phyloP scores from a whole-genome alignment of 352 stramenopile genomes.

The Phytophthora sp. region DNA sequence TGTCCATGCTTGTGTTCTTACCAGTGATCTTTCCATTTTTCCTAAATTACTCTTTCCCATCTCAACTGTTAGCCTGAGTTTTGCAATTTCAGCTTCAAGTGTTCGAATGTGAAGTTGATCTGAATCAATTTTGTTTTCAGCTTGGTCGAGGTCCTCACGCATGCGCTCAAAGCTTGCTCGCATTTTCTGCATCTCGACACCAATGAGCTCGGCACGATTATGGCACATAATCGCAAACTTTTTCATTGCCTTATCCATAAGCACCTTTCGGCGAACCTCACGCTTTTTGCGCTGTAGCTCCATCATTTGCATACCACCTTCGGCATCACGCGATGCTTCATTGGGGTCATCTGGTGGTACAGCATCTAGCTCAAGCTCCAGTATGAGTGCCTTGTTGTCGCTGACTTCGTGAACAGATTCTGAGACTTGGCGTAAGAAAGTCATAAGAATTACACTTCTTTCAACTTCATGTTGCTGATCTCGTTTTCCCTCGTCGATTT shows the following conservation, averaged over 20 bases:
- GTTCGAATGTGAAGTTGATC: conserved; percentile 66
- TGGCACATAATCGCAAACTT: conserved; percentile 73
- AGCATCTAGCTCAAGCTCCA: conserved; percentile 53
- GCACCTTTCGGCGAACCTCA: conserved; percentile 69
- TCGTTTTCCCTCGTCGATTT: conserved; percentile 71
- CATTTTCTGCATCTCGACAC: conserved; percentile 63
- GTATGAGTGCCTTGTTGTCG: conserved; percentile 51
- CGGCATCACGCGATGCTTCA: neutral
- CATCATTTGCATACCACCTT: conserved; percentile 41
- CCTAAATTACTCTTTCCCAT: conserved; percentile 59
- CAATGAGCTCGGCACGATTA: conserved; percentile 61
- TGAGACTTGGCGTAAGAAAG: conserved; percentile 62
- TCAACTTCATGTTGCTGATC: conserved; percentile 71
- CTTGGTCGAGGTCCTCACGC: conserved; percentile 62
- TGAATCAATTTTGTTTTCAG: conserved; percentile 78
- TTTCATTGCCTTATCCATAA: conserved; percentile 77
- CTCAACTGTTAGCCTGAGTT: conserved; percentile 69
- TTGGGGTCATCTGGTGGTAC: conserved; percentile 38
- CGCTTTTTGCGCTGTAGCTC: conserved; percentile 77
- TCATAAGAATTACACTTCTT: conserved; percentile 51
- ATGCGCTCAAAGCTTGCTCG: conserved; percentile 46
- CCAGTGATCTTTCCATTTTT: conserved; percentile 55
- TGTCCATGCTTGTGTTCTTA: conserved; percentile 20
- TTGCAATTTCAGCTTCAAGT: conserved; percentile 67
- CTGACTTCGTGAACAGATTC: conserved; percentile 57